phyloP scores from a whole-genome alignment of 768 basidiomycete genomes.

The Lactifluus piperatus region DNA sequence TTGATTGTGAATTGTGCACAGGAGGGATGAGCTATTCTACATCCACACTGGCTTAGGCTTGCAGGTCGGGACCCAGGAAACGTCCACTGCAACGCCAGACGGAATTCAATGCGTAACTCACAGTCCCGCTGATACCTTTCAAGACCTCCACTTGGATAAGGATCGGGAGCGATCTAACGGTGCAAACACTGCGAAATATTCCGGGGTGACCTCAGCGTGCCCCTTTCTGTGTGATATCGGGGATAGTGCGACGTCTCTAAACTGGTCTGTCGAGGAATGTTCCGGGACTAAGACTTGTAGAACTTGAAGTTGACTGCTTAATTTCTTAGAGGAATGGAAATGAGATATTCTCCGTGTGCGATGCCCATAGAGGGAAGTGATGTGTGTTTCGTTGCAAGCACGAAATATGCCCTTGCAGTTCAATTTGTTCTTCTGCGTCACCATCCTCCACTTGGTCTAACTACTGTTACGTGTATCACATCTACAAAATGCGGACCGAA shows the following conservation, averaged over 20 bases:
- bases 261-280: constrained; percentile 2
- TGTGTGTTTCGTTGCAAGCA: neutral
- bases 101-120: no score
- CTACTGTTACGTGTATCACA: constrained; percentile 27
- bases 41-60: constrained; percentile 13
- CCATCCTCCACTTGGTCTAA: constrained; percentile 27
- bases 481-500: constrained; percentile 21
- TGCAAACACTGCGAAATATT: constrained; percentile 16
- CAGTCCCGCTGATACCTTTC: neutral
- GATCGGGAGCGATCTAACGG: constrained; percentile 22
- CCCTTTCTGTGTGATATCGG: neutral
- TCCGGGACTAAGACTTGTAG: constrained; percentile 19
- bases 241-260: neutral
- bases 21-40: constrained; percentile 14
- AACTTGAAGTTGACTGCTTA: no score
- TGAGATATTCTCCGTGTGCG: constrained; percentile 23
- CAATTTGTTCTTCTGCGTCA: constrained; percentile 27
- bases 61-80: constrained; percentile 5
- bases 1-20: constrained; percentile 22
- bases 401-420: constrained; percentile 1
- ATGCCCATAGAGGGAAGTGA: constrained; percentile 22
- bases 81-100: neutral
- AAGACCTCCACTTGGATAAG: constrained; percentile 22
- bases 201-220: constrained; percentile 20
- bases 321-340: no score